These are phyloP conservation scores for Apiotrichum sp. DNA, from an alignment of 1,284 basidiomycete species.

Conservation along the genomic window DNA sequence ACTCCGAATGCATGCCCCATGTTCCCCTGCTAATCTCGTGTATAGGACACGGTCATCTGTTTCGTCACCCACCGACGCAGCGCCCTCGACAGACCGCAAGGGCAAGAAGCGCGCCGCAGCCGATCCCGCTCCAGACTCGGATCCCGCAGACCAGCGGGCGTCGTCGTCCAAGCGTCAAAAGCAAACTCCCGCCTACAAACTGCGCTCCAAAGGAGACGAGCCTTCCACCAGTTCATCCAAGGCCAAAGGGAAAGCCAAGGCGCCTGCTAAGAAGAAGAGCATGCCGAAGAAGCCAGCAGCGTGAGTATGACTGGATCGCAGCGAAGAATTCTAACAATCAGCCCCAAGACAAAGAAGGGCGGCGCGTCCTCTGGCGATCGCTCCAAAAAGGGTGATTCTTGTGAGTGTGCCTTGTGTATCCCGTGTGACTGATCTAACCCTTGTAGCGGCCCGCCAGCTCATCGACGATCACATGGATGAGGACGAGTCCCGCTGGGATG, in stretches of 20 bases:
- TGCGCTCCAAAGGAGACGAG: constrained; percentile 11
- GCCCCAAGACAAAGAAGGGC: constrained; percentile 28
- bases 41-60: constrained; percentile 2
- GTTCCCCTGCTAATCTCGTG: not conserved
- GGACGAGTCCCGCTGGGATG: constrained; percentile 37
- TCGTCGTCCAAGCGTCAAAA: constrained; percentile 17
- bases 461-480: constrained; percentile 64
- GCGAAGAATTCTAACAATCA: not conserved
- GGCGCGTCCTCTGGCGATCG: constrained; percentile 20
- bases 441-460: constrained; percentile 51
- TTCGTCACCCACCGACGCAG: not conserved
- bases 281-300: constrained; percentile 37
- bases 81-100: constrained; percentile 29
- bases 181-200: constrained; percentile 8
- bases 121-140: constrained; percentile 11
- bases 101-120: constrained; percentile 37
- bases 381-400: constrained; percentile 36
- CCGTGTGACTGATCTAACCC: not conserved
- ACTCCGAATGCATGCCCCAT: too few relatives aligned
- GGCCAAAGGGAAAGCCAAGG: constrained; percentile 31
- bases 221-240: not conserved
- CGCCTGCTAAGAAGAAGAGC: constrained; percentile 24
- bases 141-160: constrained; percentile 13
- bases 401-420: constrained; percentile 8
- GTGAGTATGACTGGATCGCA: constrained; percentile 16